phyloP scores from a whole-genome alignment of 2,329 filamentous ascomycete species.

The Neoarthrinium moseri region DNA sequence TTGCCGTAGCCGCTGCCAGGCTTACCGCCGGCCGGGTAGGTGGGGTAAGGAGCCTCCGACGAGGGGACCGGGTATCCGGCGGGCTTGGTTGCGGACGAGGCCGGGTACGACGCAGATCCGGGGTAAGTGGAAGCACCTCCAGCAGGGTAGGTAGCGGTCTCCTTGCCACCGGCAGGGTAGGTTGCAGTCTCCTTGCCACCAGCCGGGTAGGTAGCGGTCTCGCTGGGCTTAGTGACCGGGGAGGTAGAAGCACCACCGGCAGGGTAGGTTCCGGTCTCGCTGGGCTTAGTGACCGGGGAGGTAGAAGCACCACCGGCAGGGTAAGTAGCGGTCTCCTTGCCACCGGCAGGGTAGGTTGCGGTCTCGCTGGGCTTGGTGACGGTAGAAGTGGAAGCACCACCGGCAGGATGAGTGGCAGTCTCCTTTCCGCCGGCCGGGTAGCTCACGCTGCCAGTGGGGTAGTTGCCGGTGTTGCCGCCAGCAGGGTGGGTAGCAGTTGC shows the following conservation, averaged over 20 bases:
- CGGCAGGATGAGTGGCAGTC: neutral
- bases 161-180: neutral
- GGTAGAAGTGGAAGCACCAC: neutral
- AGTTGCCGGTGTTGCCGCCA: neutral
- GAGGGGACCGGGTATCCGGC: neutral
- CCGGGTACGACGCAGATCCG: neutral
- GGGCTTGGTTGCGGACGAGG: neutral
- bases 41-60: neutral
- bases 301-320: neutral
- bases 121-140: neutral
- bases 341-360: neutral
- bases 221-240: neutral
- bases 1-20: conserved; percentile 11
- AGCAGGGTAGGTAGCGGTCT: neutral
- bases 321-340: neutral
- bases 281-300: neutral
- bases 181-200: neutral
- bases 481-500: neutral
- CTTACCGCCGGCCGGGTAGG: conserved; percentile 9
- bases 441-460: neutral
- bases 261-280: neutral
- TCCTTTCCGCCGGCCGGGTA: no score
- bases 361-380: neutral
- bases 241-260: conserved; percentile 1
- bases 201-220: neutral